phyloP scores from a whole-genome alignment of 73 alveolate species.

The Urostyla sp. region DNA sequence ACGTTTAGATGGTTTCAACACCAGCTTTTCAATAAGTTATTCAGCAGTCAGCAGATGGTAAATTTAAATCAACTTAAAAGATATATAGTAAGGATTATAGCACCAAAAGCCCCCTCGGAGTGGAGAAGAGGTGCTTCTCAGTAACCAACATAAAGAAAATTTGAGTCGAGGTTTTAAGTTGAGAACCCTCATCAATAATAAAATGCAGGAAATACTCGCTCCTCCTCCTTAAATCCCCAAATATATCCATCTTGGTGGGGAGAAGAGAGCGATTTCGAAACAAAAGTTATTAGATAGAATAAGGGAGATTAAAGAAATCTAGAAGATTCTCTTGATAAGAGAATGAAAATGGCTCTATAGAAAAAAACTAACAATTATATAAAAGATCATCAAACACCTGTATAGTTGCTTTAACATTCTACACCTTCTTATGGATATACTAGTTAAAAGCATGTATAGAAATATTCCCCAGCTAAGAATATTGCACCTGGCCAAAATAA shows the following conservation, averaged over 20 bases:
- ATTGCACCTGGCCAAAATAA: constrained; percentile 42
- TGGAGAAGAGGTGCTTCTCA: constrained; percentile 36
- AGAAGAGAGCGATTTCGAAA: constrained; percentile 40
- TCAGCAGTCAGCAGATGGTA: too few species aligned
- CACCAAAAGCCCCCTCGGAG: constrained; percentile 37
- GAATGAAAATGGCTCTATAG: not conserved
- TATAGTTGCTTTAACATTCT: constrained; percentile 3
- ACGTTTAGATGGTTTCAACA: not conserved
- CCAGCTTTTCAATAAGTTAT: too few species aligned
- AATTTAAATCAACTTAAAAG: not conserved
- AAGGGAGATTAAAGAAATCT: not conserved
- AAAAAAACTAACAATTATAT: not conserved
- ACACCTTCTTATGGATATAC: constrained; percentile 52
- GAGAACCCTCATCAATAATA: not conserved
- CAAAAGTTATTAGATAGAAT: not conserved
- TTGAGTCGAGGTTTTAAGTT: not conserved
- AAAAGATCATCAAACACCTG: not conserved
- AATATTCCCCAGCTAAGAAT: constrained; percentile 32
- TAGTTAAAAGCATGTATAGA: constrained; percentile 17
- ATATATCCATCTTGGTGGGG: constrained; percentile 60
- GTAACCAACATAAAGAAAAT: constrained; percentile 3
- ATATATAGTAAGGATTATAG: not conserved
- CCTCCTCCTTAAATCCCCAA: constrained; percentile 28
- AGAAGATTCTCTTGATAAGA: not conserved
- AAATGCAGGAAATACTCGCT: constrained; percentile 17